Evolutionary conservation across 345 rosid genomes (phyloP).

Genomic region (Salix arbutifolia): DNA sequence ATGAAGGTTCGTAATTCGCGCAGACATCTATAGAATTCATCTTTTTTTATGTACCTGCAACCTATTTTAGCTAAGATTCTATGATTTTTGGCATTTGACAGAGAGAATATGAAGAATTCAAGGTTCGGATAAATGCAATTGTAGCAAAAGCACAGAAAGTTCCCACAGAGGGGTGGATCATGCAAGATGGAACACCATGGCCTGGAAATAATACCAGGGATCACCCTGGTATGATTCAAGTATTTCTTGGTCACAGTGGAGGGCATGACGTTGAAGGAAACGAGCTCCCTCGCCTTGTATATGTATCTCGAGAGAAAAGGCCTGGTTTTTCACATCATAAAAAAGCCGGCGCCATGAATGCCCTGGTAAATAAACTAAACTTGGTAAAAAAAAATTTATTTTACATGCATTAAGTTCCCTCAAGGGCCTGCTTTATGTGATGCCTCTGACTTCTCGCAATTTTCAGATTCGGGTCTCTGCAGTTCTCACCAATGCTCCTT

Average conservation of each 20-base stretch:
- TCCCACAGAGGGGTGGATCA: conserved; percentile 91
- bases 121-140: conserved; percentile 79
- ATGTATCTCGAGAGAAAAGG: conserved; percentile 38
- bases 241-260: conserved; percentile 34
- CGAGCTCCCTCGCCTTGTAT: conserved; percentile 35
- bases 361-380: conserved; percentile 58
- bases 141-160: conserved; percentile 81
- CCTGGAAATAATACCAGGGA: conserved; percentile 98
- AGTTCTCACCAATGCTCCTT: conserved; percentile 33
- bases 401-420: conserved; percentile 1
- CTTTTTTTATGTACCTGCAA: neutral
- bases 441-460: conserved; percentile 5
- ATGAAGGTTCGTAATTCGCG: conserved; percentile 50
- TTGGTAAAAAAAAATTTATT: neutral
- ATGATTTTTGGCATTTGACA: conserved; percentile 30
- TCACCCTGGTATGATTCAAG: conserved; percentile 91
- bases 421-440: neutral
- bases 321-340: conserved; percentile 53
- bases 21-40: neutral
- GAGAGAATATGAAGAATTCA: conserved; percentile 97
- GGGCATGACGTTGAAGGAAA: conserved; percentile 33
- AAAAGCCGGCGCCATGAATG: conserved; percentile 98
- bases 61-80: neutral
- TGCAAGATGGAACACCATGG: conserved; percentile 99
- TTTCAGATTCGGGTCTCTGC: conserved; percentile 31